Evolutionary conservation across 768 basidiomycete genomes (phyloP), one percentile per base, ranked within the genome.

Genomic region (Suillus sp.): DNA sequence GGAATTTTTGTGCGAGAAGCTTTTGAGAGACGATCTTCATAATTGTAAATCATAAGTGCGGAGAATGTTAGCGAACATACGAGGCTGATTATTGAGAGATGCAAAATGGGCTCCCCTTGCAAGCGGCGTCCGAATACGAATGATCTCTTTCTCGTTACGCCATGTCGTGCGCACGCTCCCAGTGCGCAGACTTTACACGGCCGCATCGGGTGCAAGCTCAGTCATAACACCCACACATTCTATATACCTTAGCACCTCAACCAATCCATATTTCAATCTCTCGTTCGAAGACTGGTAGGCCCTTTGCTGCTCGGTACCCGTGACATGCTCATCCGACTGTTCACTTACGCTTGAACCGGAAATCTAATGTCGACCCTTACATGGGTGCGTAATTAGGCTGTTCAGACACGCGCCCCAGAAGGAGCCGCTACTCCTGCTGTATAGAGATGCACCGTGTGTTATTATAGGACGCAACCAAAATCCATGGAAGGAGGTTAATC

Each of bases 401-500:
- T 94, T 97, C 72, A 86, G 93, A 69, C 86, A 92, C 69, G 86
- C 90, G 53, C 78, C 85, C 3, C 80, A 82, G 6, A 78, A 86
- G 4, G 77, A 82, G 42, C 93, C 95, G 1, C 80, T 96, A 47
- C 82, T 99, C 22, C 82, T 97, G 53, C 76, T 99, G 61, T 99
- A 98, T 74, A 86, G 93, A 35, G 92, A 98, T 72, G 74, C 78
- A 0, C 93, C 95, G 3, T 95, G 95, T 70, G 93, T 99, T 20
- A 84, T 99, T 60, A 93, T 99, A 61, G 96, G 96, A 0, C 81
- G 96, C 59, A 96, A 98, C 73, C 97, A 99, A 79, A 98, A 97
- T 68, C 96, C 96, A 18, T 99, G 96, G 96, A 97, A 94, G 73
- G 96, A 99, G 71, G 88, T 95, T 67, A 96, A 96, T 69, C 83